Base-by-base conservation (phyloP, 441 rosid species). In the Pelargonium cotyledonis region DNA sequence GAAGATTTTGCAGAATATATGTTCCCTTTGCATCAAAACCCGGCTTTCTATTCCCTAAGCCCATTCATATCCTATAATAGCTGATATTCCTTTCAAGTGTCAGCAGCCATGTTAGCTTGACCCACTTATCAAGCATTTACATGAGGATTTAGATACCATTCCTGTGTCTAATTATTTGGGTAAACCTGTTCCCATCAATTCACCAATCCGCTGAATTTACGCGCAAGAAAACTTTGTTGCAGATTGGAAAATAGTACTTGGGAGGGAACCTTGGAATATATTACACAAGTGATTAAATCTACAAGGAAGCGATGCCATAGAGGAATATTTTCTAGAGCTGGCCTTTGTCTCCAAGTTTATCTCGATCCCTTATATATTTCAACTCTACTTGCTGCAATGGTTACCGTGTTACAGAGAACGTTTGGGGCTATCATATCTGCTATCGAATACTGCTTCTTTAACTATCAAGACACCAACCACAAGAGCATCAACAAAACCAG, bases 301-400 rank as follows among this genome's bases (percentile, higher is more conserved):
- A 55, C 68, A 80, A 79, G 80, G 83, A 84, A 78, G 84, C 74
- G 83, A 85, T 84, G 53, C 44, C 51, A 6, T 14, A 55, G 63
- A 46, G 78, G 88, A 84, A 88, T 90, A 87, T 85, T 85, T 81
- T 86, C 79, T 53, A 58, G 75, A 77, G 64, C 69, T 77, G 68
- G 83, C 64, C 72, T 68, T 51, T 43, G 49, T 51, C 62, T 46
- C 1, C 31, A 29, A 29, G 63, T 58, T 68, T 46, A 53, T 70
- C 51, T 21, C 4, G 23, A 29, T 47, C 26, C 10, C 23, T 61
- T 61, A 7, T 83, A 71, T 74, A 76, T 66, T 83, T 72, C 31
- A 6, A 66, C 68, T 49, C 55, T 66, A 18, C 7, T 63, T 44
- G 57, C 73, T n/a, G 49, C 67, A 63, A 80, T 84, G 88, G 83